phyloP scores from a whole-genome alignment of 1,284 basidiomycete species.

The Ganoderma multipileum region DNA sequence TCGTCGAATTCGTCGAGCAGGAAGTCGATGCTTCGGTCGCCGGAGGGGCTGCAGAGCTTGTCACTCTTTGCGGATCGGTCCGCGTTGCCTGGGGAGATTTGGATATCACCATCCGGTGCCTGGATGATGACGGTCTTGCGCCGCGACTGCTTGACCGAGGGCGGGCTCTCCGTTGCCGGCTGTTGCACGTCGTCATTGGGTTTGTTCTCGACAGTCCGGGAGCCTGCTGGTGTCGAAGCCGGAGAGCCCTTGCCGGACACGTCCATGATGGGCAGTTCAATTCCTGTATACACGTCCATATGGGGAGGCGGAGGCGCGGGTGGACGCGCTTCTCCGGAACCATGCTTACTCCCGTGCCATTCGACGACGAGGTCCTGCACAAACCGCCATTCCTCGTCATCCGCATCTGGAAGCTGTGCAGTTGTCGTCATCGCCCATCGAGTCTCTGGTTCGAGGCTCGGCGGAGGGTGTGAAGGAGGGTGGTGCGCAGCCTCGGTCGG shows the following conservation, averaged over 20 bases:
- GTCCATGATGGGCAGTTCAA: constrained; percentile 14
- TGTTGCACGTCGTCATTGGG: constrained; percentile 6
- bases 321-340: constrained; percentile 15
- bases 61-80: constrained; percentile 8
- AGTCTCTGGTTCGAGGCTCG: constrained; percentile 11
- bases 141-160: constrained; percentile 29
- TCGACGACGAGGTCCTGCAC: constrained; percentile 39
- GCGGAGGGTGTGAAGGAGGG: constrained; percentile 10
- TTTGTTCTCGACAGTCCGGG: constrained; percentile 16
- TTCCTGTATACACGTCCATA: constrained; percentile 17
- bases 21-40: constrained; percentile 14
- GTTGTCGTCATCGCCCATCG: constrained; percentile 9
- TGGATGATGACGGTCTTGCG: constrained; percentile 44
- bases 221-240: constrained; percentile 20
- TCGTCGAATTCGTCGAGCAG: constrained; percentile 24
- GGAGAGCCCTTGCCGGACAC: constrained; percentile 20
- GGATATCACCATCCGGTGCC: constrained; percentile 25
- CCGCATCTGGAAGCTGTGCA: constrained; percentile 24
- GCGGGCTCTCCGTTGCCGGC: constrained; percentile 4
- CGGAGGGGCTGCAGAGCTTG: constrained; percentile 24
- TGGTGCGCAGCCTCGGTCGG: constrained; percentile 19
- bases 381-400: constrained; percentile 57
- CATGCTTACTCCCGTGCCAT: constrained; percentile 20
- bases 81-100: constrained; percentile 16
- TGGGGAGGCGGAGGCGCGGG: constrained; percentile 19